phyloP scores from a whole-genome alignment of 192 early-diverging fungal genomes.

The Mortierella hygrophila region DNA sequence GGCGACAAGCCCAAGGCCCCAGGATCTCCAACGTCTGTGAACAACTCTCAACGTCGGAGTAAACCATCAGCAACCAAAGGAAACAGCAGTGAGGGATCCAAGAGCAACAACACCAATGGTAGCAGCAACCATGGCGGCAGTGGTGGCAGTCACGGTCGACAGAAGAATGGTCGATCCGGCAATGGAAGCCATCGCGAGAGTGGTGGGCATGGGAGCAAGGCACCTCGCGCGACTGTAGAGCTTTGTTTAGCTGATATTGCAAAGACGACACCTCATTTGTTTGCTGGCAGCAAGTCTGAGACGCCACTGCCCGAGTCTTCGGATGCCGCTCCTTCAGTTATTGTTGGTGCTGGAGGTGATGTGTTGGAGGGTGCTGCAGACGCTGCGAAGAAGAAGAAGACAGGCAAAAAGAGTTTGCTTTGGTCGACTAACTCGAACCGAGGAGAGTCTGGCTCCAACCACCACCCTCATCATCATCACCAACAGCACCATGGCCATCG shows the following conservation, averaged over 20 bases:
- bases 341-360: neutral
- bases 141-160: constrained; percentile 1
- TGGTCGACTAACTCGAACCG: constrained; percentile 54
- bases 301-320: neutral
- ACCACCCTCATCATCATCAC: neutral
- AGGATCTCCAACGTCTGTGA: neutral
- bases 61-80: neutral
- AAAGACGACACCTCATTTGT: constrained; percentile 31
- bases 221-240: constrained; percentile 36
- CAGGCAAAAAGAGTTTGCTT: constrained; percentile 28
- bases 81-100: neutral
- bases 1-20: neutral
- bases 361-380: neutral
- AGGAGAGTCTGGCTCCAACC: constrained; percentile 29
- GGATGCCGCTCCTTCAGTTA: neutral
- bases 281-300: constrained; percentile 10
- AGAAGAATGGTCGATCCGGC: constrained; percentile 10
- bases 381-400: constrained; percentile 19
- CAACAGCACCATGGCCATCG: neutral
- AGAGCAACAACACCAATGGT: neutral
- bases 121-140: constrained; percentile 14
- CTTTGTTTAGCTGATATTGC: constrained; percentile 52
- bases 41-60: neutral
- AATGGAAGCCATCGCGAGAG: neutral
- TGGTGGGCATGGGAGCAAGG: constrained; percentile 17